These are phyloP conservation scores for Fragaria iinumae DNA, from an alignment of 306 rosid genomes.

Conservation along the genomic window DNA sequence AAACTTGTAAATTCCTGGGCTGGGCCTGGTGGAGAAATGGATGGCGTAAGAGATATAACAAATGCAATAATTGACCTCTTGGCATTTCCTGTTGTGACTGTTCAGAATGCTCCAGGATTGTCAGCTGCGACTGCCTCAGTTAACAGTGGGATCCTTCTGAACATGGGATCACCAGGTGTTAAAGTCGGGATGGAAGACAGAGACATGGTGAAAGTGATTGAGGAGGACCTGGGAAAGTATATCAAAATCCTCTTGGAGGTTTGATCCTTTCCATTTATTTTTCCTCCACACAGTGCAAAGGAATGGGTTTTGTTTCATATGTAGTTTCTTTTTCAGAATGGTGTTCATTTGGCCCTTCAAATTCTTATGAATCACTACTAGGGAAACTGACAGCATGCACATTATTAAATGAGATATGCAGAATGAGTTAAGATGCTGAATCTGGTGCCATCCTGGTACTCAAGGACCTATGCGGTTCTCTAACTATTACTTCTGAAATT, in stretches of 20 bases:
- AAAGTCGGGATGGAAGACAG: conserved; percentile 78
- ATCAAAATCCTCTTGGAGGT: conserved; percentile 81
- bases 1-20: conserved; percentile 71
- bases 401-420: not conserved
- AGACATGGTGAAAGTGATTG: conserved; percentile 72
- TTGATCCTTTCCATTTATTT: conserved; percentile 28
- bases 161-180: conserved; percentile 76
- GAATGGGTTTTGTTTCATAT: not conserved
- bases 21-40: conserved; percentile 86
- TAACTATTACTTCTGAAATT: conserved; percentile 31
- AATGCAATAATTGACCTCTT: conserved; percentile 68
- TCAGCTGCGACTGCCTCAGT: conserved; percentile 83
- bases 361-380: not conserved
- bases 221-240: conserved; percentile 82
- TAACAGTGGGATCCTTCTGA: conserved; percentile 82
- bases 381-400: not conserved
- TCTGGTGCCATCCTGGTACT: not conserved
- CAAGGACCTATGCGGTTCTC: conserved; percentile 16
- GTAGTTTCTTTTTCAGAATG: not conserved
- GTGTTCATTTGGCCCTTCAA: not conserved
- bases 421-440: conserved; percentile 8
- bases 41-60: conserved; percentile 65
- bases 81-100: conserved; percentile 93
- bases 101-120: conserved; percentile 83
- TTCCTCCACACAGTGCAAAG: not conserved